phyloP scores from a whole-genome alignment of 768 basidiomycete species.

The Albatrellus ellisii region DNA sequence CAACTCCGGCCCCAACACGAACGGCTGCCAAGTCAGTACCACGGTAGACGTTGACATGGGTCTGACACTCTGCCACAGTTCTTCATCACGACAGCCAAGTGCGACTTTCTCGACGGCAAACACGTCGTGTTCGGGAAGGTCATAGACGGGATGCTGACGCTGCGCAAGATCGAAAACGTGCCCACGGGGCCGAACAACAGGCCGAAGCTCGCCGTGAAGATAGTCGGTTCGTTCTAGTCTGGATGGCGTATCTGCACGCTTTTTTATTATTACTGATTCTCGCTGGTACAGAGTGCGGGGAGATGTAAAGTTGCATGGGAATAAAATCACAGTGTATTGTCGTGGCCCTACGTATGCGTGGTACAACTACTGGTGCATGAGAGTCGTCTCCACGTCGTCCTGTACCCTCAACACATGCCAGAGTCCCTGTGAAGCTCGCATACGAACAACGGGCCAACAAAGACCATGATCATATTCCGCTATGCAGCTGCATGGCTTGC shows the following conservation, averaged over 20 bases:
- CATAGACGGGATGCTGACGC: conserved; percentile 86
- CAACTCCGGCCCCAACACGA: conserved; percentile 89
- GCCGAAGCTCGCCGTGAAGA: conserved; percentile 81
- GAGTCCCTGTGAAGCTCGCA: too few species aligned
- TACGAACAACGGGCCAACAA: too few species aligned
- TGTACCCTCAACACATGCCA: too few species aligned
- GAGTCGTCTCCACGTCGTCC: too few species aligned
- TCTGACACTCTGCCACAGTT: conserved; percentile 37
- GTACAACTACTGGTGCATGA: too few species aligned
- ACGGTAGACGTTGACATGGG: background rate
- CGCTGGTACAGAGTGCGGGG: background rate
- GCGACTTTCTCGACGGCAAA: conserved; percentile 92
- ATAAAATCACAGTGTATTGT: too few species aligned
- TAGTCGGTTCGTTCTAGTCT: conserved; percentile 42
- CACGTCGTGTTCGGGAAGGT: conserved; percentile 90
- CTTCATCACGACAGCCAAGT: conserved; percentile 92
- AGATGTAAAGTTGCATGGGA: conserved; percentile 1
- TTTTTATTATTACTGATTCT: too few species aligned
- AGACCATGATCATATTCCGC: too few species aligned
- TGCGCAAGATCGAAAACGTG: conserved; percentile 94
- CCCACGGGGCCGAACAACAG: conserved; percentile 84
- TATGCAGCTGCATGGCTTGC: too few species aligned
- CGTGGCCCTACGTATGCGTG: too few species aligned
- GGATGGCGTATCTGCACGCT: background rate
- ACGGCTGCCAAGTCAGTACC: conserved; percentile 67